Base-by-base conservation (phyloP, 495 filamentous ascomycete species). In the Bryoglossum gracile region DNA sequence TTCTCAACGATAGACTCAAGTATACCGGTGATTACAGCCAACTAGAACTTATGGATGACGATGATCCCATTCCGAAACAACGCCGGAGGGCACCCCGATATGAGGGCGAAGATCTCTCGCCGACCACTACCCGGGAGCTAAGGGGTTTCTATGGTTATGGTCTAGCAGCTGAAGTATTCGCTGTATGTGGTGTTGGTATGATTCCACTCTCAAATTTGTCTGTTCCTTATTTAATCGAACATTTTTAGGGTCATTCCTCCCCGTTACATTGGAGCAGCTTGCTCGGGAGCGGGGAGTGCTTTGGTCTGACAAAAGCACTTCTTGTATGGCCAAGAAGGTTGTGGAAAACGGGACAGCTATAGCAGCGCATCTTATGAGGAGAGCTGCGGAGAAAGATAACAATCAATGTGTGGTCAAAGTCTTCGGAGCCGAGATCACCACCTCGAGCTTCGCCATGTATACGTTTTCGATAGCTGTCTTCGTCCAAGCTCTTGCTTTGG, bases 401-500 rank as follows among this genome's bases (percentile, higher is more conserved):
- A 76, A 76, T 22, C 89, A 94, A 59, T 98, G 92, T 57, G 70
- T 97, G 45, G 76, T 97, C 53, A 76, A 81, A 46, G 66, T 97
- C 8, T 68, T 95, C 32, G 92, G 92, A 8, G 63, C 78, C 32
- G 88, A 95, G 56, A 81, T 97, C 60, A 96, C 95, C 63, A 95
- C 92, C 9, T 89, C 92, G 14, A 94, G 87, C 68, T 96, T 96
- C 66, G 92, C 94, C 50, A 89, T 98, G 85, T 98, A 97, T 68
- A 95, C 88, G 3, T 97, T 97, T 65, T 94, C 88, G 38, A 63
- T 94, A 49, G 91, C 86, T 61, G 92, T 97, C 1, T 62, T 95
- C 11, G 59, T 95, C 23, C 92, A 98, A 64, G 82, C 89, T 4
- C 66, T 96, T n/a, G 64, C 96, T 26, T 89, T 98, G 26, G 83